Evolutionary conservation across 306 rosid species (phyloP).

Genomic region (Rosa chinensis): DNA sequence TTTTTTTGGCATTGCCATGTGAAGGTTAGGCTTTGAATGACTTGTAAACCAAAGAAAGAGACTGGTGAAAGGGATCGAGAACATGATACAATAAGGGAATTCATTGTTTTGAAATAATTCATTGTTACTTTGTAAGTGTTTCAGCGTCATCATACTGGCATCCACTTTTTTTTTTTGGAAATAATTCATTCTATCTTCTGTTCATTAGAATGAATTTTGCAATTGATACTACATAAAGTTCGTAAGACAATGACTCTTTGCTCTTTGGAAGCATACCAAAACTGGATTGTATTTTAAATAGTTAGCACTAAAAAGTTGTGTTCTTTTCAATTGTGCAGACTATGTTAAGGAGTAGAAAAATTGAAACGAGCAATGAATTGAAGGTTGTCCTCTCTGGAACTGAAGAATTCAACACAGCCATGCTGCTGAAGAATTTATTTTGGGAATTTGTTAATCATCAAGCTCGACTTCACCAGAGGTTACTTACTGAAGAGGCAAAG

Average conservation of each 20-base stretch:
- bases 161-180: not conserved
- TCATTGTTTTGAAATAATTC: not conserved
- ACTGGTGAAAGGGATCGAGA: not conserved
- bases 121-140: not conserved
- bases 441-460: slow-evolving; percentile 51
- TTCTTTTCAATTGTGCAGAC: slow-evolving; percentile 30
- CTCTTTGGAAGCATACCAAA: not conserved
- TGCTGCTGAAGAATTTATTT: slow-evolving; percentile 36
- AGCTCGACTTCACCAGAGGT: slow-evolving; percentile 39
- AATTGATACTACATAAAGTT: not conserved
- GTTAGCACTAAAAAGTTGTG: not conserved
- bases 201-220: not conserved
- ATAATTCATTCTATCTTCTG: not conserved
- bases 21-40: not conserved
- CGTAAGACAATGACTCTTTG: not conserved
- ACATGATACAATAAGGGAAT: not conserved
- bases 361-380: slow-evolving; percentile 28
- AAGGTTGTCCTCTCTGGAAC: slow-evolving; percentile 47
- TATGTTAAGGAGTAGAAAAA: slow-evolving; percentile 2
- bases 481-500: slow-evolving; percentile 46
- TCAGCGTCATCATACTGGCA: not conserved
- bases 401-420: slow-evolving; percentile 45
- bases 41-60: not conserved
- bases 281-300: not conserved
- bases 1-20: not conserved